Conservation (phyloP, 352 stramenopile genomes). For the Phytopythium delawarense region DNA sequence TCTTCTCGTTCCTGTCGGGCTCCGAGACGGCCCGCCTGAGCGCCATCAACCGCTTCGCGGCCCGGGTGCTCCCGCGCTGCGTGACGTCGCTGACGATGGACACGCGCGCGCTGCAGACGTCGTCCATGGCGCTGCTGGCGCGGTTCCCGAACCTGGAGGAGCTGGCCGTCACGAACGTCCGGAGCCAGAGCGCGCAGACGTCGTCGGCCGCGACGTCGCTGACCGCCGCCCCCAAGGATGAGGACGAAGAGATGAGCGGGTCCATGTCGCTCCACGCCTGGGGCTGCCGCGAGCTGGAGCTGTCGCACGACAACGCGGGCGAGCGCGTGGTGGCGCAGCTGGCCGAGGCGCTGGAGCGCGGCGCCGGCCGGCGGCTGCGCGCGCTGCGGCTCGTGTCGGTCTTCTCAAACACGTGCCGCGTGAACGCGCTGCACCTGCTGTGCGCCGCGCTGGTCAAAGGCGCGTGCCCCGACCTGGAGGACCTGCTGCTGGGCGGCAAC, state of each 20-base stretch:
- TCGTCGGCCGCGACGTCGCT: no score
- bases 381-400: constrained; percentile 64
- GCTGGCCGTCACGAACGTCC: constrained; percentile 51
- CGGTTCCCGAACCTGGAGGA: constrained; percentile 55
- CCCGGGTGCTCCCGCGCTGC: constrained; percentile 49
- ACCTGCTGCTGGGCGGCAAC: constrained; percentile 70
- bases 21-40: constrained; percentile 59
- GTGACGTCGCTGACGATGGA: constrained; percentile 55
- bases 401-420: constrained; percentile 75
- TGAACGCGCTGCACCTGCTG: constrained; percentile 63
- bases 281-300: constrained; percentile 74
- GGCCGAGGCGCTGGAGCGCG: constrained; percentile 59
- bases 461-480: constrained; percentile 53
- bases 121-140: constrained; percentile 32
- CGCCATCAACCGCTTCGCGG: constrained; percentile 60
- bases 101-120: constrained; percentile 35
- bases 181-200: background rate
- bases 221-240: constrained; percentile 33
- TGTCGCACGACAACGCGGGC: constrained; percentile 69
- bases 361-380: constrained; percentile 50
- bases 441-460: constrained; percentile 65
- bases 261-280: constrained; percentile 55
- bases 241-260: background rate
- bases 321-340: constrained; percentile 63
- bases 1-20: constrained; percentile 70